Conservation (phyloP, 2,329 filamentous ascomycete species). For the Talaromyces sp. region DNA sequence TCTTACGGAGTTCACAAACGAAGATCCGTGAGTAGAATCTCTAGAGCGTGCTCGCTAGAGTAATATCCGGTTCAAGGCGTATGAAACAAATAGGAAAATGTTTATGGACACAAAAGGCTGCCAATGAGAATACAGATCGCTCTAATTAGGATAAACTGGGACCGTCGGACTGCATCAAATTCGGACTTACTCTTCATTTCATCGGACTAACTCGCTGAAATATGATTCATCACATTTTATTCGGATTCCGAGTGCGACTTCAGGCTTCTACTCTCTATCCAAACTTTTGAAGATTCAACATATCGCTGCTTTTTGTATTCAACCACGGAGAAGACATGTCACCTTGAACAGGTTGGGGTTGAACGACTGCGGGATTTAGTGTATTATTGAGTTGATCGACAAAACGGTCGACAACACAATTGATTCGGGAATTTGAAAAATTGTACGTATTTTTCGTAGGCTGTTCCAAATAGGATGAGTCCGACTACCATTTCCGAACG, state of each 20-base stretch:
- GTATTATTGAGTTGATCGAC: not conserved
- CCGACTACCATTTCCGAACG: not conserved
- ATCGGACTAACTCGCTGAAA: not conserved
- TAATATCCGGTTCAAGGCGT: not conserved
- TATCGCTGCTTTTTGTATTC: not conserved
- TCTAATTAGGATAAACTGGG: not conserved
- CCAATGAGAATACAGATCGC: not conserved
- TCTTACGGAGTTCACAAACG: not conserved
- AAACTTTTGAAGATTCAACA: not conserved
- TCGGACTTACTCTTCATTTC: not conserved
- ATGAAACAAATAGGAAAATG: not conserved
- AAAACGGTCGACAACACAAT: not conserved
- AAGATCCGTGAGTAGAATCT: not conserved
- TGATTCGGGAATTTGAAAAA: not conserved
- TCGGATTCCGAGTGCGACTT: not conserved
- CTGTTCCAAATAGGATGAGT: not conserved
- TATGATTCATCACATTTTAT: not conserved
- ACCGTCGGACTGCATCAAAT: not conserved
- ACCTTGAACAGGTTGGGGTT: not conserved
- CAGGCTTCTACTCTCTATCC: not conserved
- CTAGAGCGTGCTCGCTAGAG: not conserved
- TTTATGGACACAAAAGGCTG: not conserved
- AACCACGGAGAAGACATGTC: not conserved
- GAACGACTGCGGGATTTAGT: not conserved
- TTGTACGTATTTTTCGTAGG: not conserved